Conservation (phyloP, 306 rosid genomes). For the Quercus glauca region DNA sequence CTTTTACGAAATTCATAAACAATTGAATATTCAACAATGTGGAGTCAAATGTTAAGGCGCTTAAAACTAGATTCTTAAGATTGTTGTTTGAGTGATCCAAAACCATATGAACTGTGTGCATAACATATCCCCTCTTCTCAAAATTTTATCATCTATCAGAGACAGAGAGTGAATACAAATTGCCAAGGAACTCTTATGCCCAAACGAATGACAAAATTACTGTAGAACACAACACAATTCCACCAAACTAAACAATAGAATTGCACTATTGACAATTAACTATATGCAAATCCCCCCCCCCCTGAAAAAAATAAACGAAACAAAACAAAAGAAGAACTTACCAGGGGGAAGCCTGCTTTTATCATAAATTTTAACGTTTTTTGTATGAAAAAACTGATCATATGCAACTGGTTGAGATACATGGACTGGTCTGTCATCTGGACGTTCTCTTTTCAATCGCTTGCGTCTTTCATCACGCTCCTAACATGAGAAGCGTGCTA, state of each 20-base stretch:
- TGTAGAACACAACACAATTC: neutral
- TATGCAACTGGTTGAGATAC: conserved; percentile 53
- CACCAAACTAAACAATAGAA: neutral
- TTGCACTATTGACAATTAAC: neutral
- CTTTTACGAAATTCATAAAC: neutral
- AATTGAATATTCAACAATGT: too few relatives aligned
- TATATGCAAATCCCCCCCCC: neutral
- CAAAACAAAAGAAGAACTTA: conserved; percentile 36
- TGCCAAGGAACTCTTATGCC: neutral
- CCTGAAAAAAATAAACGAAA: neutral
- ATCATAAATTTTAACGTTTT: conserved; percentile 56
- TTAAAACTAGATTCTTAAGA: too few relatives aligned
- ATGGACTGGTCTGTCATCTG: conserved; percentile 73
- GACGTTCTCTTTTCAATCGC: conserved; percentile 76
- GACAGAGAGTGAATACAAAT: neutral
- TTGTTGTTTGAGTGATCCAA: too few relatives aligned
- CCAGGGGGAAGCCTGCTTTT: conserved; percentile 88
- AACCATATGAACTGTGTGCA: too few relatives aligned
- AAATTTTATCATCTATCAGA: too few relatives aligned
- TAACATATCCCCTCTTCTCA: too few relatives aligned
- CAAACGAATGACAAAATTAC: neutral
- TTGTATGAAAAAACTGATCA: conserved; percentile 62
- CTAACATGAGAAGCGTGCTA: conserved; percentile 40
- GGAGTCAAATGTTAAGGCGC: too few relatives aligned
- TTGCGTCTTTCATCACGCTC: conserved; percentile 96